Evolutionary conservation across 495 filamentous ascomycete species (phyloP), one percentile per base, ranked within the genome.

Genomic region (Annulohypoxylon maeteangense): DNA sequence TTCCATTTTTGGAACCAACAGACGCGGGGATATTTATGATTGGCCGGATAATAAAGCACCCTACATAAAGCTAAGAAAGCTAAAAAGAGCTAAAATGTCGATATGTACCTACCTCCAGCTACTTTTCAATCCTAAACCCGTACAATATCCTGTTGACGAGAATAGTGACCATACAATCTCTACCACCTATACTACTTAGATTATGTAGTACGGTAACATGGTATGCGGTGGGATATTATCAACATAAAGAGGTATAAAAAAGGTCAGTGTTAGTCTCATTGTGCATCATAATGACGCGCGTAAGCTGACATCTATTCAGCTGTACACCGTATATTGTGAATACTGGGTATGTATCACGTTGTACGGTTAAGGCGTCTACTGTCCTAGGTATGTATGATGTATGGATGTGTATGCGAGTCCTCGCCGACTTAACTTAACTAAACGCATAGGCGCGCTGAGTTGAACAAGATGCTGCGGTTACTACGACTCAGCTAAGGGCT

Each of bases 271-370:
- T 16, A 40, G 36, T 40, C 36, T 40, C 36, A 40, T 44, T 18
- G 40, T 44, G 40, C 40, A 38, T 60, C 54, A 70, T 47, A 38
- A 59, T 25, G 53, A 51, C 53, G 44, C 44, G 61, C 47, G 61
- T 70, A 65, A 70, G 67, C 67, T 70, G 54, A 70, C 55, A 36
- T 55, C 20, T 23, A 27, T 54, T 56, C 44, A 53, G 44, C 50
- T 31, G 31, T 25, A 40, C 14, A 16, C 31, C 6, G 12, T 20
- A 16, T 23, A 45, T 32, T 62, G 22, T 29, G 11, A 44, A 47
- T 47, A 12, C 16, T 4, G 8, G 25, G 32, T 58, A 14, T 44
- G 31, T 51, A 38, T 11, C 12, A 64, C 40, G 67, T 63, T n/a
- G 60, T 64, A 63, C 53, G 32, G 42, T 36, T 27, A 7, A 63